These are phyloP conservation scores for Phytophthora aleatoria DNA, from an alignment of 352 stramenopile species.

Conservation along the genomic window DNA sequence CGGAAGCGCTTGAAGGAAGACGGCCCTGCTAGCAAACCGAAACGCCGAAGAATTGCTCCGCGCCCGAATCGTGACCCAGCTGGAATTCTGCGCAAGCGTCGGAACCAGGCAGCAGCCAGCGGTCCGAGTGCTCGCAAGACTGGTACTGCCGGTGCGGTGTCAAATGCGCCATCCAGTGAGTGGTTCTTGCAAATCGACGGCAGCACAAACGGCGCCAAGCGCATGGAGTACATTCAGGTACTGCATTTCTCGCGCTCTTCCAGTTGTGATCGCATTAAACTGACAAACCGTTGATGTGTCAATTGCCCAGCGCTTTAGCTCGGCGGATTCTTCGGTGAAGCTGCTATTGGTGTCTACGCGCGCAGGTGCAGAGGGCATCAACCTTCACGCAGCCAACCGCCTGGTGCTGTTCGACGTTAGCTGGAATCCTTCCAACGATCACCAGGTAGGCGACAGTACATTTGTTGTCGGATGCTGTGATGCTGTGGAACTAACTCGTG, in stretches of 20 bases:
- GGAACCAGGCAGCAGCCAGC: slow-evolving; percentile 26
- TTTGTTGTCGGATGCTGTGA: background rate
- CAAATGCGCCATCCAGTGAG: slow-evolving; percentile 32
- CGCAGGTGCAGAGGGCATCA: slow-evolving; percentile 88
- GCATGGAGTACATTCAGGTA: slow-evolving; percentile 88
- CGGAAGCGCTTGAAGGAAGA: slow-evolving; percentile 21
- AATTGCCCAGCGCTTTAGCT: slow-evolving; percentile 59
- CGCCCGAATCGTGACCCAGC: slow-evolving; percentile 59
- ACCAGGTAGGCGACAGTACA: slow-evolving; percentile 58
- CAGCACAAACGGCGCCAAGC: slow-evolving; percentile 71
- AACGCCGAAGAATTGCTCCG: slow-evolving; percentile 33
- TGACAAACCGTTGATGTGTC: slow-evolving; percentile 7
- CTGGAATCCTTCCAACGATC: slow-evolving; percentile 92
- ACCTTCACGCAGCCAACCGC: slow-evolving; percentile 88
- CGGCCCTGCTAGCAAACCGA: slow-evolving; percentile 26
- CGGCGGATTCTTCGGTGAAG: slow-evolving; percentile 56
- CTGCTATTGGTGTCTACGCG: slow-evolving; percentile 81
- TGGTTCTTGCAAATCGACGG: slow-evolving; percentile 88
- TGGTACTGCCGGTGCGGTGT: background rate
- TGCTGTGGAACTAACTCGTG: slow-evolving; percentile 9
- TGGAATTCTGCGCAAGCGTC: slow-evolving; percentile 58
- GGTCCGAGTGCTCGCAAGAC: slow-evolving; percentile 8
- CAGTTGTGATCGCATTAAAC: slow-evolving; percentile 1
- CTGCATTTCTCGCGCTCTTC: background rate
- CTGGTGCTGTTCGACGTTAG: slow-evolving; percentile 92